Percentiles rank a stretch among this genome's conserved stretches.
phyloP scores from a whole-genome alignment of 2,329 filamentous ascomycete genomes.

The Aspergillus sojae region DNA sequence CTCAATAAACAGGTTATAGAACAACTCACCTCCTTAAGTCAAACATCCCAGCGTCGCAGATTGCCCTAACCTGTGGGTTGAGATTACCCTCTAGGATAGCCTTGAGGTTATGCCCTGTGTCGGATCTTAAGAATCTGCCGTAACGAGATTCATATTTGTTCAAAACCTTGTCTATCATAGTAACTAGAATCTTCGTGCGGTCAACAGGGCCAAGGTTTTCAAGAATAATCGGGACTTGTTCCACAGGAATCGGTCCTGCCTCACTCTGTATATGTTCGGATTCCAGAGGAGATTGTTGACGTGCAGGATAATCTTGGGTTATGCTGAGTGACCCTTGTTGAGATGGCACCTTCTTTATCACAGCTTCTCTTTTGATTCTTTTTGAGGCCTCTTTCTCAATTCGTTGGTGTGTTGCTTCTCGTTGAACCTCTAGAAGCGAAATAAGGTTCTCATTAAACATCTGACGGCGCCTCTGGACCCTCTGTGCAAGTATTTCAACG shows the following conservation, averaged over 20 bases:
- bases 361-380: background rate
- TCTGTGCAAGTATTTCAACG: background rate
- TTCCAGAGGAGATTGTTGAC: background rate
- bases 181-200: background rate
- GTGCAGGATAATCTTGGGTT: background rate
- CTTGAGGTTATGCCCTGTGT: background rate
- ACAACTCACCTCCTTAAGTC: background rate
- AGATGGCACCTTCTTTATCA: background rate
- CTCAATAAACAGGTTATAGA: background rate
- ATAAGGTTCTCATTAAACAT: background rate
- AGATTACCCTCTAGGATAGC: background rate
- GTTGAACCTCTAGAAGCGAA: background rate
- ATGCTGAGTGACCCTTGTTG: background rate
- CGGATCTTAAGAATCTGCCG: background rate
- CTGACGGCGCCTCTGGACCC: background rate
- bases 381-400: background rate
- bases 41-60: background rate
- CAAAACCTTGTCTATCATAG: background rate
- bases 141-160: background rate
- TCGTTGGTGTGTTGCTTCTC: background rate
- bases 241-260: background rate
- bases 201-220: background rate
- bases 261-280: background rate
- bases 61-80: background rate
- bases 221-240: background rate